Percentiles rank a stretch among this genome's conserved stretches.
phyloP scores from a whole-genome alignment of 2,329 filamentous ascomycete genomes.

The Cryphonectria naterciae region DNA sequence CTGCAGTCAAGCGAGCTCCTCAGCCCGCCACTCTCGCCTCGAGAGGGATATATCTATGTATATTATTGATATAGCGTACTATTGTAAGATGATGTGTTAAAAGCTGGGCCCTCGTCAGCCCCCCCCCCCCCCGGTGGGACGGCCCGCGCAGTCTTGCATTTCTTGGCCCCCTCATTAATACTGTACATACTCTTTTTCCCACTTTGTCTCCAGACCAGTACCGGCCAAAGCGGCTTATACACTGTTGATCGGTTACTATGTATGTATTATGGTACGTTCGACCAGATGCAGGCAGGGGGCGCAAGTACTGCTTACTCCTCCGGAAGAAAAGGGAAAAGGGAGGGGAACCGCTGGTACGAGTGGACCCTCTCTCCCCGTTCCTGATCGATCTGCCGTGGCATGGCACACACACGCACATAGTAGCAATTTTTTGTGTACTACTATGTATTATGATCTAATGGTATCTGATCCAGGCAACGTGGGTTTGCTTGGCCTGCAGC shows the following conservation, averaged over 20 bases:
- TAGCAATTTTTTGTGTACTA: background rate
- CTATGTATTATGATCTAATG: background rate
- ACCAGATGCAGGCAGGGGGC: no score
- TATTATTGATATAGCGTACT: background rate
- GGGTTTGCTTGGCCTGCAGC: background rate
- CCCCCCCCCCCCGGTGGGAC: background rate
- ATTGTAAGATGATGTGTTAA: background rate
- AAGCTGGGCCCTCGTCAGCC: background rate
- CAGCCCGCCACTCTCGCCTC: background rate
- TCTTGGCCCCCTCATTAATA: background rate
- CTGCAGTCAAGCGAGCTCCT: background rate
- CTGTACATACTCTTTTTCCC: background rate
- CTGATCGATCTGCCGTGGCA: background rate
- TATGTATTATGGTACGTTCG: background rate
- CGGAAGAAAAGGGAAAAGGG: background rate
- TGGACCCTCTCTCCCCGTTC: background rate
- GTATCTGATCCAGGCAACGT: background rate
- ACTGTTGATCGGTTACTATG: background rate
- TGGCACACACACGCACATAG: background rate
- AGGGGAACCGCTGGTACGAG: background rate
- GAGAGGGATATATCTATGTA: background rate
- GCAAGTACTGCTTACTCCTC: background rate
- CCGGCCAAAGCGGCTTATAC: background rate
- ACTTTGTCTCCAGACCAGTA: background rate
- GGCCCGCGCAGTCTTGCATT: background rate